A percentile compares a stretch with the other conserved stretches of the same genome.
These are phyloP conservation scores for Thraustochytrium striatum DNA, from an alignment of 352 stramenopile species.

Conservation along the genomic window DNA sequence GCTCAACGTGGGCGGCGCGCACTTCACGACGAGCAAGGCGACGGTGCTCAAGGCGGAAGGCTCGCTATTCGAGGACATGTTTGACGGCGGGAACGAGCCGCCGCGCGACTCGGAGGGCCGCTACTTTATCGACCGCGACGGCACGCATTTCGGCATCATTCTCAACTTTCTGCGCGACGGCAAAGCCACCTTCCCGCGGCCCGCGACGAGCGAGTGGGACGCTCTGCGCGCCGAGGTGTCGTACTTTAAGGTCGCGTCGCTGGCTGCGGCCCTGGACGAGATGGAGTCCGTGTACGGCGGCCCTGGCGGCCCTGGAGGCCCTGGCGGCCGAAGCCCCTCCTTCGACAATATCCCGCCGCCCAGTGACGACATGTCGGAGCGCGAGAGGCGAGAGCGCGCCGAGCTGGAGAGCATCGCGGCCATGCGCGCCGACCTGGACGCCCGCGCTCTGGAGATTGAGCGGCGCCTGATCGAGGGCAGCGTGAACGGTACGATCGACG, in stretches of 20 bases:
- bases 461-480: neutral
- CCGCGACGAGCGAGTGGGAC: constrained; percentile 4
- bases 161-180: constrained; percentile 46
- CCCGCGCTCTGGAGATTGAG: constrained; percentile 32
- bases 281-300: neutral
- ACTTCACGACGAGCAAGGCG: constrained; percentile 29
- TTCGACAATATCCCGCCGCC: constrained; percentile 15
- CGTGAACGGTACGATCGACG: constrained; percentile 25
- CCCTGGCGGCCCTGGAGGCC: neutral
- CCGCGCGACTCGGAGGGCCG: constrained; percentile 13
- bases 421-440: constrained; percentile 37
- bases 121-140: constrained; percentile 40
- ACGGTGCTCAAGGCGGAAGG: constrained; percentile 27
- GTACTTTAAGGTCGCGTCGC: constrained; percentile 18
- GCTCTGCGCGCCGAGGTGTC: constrained; percentile 10
- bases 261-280: constrained; percentile 24
- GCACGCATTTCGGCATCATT: constrained; percentile 28
- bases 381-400: constrained; percentile 27
- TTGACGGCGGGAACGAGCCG: constrained; percentile 1
- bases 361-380: constrained; percentile 16
- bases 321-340: neutral
- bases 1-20: constrained; percentile 43
- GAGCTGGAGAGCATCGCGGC: constrained; percentile 35
- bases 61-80: neutral
- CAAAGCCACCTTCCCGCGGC: neutral